These are phyloP conservation scores for Leptographium galeiforme DNA, from an alignment of 2,329 filamentous ascomycete species.

Conservation along the genomic window DNA sequence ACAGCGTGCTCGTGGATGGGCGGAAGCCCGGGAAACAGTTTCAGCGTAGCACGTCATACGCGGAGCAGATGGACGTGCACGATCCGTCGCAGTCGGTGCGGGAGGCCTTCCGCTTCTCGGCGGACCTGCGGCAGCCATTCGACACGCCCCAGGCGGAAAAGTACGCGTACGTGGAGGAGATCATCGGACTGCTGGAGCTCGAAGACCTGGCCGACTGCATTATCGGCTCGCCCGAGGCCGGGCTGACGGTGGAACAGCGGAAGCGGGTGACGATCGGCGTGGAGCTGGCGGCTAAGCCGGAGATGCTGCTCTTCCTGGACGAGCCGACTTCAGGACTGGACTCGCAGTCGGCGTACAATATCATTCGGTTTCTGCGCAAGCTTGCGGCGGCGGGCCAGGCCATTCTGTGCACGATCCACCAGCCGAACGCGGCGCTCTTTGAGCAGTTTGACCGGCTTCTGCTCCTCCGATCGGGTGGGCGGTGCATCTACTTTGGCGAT, in stretches of 20 bases:
- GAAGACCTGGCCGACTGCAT: constrained; percentile 45
- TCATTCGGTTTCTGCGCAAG: constrained; percentile 65
- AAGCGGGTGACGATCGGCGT: constrained; percentile 85
- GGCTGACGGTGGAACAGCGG: constrained; percentile 51
- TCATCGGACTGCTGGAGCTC: constrained; percentile 43
- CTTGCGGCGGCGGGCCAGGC: constrained; percentile 70
- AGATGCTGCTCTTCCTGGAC: constrained; percentile 64
- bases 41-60: constrained; percentile 45
- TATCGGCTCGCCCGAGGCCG: constrained; percentile 50
- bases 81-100: constrained; percentile 49
- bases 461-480: constrained; percentile 63
- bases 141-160: constrained; percentile 41
- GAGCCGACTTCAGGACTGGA: constrained; percentile 68
- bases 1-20: constrained; percentile 45
- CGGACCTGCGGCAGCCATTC: constrained; percentile 43
- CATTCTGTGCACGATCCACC: constrained; percentile 83
- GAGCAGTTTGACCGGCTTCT: constrained; percentile 78
- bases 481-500: constrained; percentile 76
- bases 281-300: constrained; percentile 71
- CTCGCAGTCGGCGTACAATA: constrained; percentile 61
- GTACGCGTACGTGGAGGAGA: constrained; percentile 45
- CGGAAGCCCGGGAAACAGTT: constrained; percentile 44
- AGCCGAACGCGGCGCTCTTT: constrained; percentile 75
- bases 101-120: constrained; percentile 50
- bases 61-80: constrained; percentile 50